phyloP scores from a whole-genome alignment of 306 rosid genomes.

The Betula pendula region DNA sequence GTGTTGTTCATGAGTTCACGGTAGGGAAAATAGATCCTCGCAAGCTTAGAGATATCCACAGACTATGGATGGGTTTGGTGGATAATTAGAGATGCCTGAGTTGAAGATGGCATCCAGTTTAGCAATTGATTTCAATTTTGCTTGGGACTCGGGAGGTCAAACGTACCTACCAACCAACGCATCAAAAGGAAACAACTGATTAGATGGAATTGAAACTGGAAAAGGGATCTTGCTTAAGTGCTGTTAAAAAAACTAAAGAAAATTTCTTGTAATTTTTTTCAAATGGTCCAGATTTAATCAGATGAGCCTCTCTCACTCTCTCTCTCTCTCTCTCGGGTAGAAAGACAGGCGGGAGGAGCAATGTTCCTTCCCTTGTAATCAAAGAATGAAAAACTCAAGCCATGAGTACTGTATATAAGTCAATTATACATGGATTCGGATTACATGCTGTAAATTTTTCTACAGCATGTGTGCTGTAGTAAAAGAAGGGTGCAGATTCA shows the following conservation, averaged over 20 bases:
- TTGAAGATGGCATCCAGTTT: neutral
- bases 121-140: neutral
- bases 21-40: constrained; percentile 33
- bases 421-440: neutral
- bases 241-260: no score
- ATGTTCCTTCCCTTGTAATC: neutral
- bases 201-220: neutral
- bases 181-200: neutral
- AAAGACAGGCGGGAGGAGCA: no score
- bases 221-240: no score
- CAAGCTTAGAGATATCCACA: constrained; percentile 28
- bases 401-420: neutral
- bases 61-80: constrained; percentile 26
- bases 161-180: neutral
- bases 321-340: no score
- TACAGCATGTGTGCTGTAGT: no score
- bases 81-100: constrained; percentile 3
- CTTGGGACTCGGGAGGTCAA: neutral
- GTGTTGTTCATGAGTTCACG: constrained; percentile 36
- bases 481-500: no score
- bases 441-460: no score
- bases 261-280: no score
- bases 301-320: no score
- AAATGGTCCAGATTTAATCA: no score
- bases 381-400: neutral